Base-by-base conservation (phyloP, 169 alveolate species). In the Plasmodium gonderi region DNA sequence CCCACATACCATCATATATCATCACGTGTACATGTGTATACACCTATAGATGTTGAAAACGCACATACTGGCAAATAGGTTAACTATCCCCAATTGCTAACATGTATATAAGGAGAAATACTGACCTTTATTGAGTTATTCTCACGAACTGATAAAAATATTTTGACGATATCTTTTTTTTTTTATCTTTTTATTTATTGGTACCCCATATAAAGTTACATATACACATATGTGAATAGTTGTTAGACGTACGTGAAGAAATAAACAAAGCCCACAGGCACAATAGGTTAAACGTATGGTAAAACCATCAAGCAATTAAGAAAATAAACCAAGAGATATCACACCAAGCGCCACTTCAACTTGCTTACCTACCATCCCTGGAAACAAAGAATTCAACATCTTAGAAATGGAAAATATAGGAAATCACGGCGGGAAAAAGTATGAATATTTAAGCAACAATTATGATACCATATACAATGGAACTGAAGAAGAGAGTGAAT, bases 361-460 rank as follows among this genome's bases (percentile, higher is more conserved):
- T 36, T 17, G 0, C 11, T 1, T 1, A 1, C n/a, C 72, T 3
- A 29, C 72, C 40, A 29, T 4, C 69, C 49, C 26, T 38, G 0
- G 49, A 69, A 31, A 69, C 51, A 0, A 29, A 29, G 54, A 69
- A 69, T 3, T 42, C 31, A 69, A 31, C 12, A 45, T 36, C 9
- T n/a, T n/a, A 72, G 82, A 90, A 44, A 90, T 90, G 94, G 94
- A 77, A 23, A 40, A 90, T 65, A n/a, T 60, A 77, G 91, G 51
- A 45, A 90, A 90, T 90, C 74, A 44, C 23, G 51, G 60, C n/a
- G 69, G 42, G 6, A 90, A 90, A 78, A 90, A 90, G 38, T 90
- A 90, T 79, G 90, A 77, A 20, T 90, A 79, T 47, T 33, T 90
- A 90, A 51, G 40, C 51, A 90, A 67, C n/a, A 47, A 79, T 23